Percentiles rank a stretch among this genome's conserved stretches.
Conservation (phyloP, 2,329 filamentous ascomycete species). For the Geoglossum cookeanum region DNA sequence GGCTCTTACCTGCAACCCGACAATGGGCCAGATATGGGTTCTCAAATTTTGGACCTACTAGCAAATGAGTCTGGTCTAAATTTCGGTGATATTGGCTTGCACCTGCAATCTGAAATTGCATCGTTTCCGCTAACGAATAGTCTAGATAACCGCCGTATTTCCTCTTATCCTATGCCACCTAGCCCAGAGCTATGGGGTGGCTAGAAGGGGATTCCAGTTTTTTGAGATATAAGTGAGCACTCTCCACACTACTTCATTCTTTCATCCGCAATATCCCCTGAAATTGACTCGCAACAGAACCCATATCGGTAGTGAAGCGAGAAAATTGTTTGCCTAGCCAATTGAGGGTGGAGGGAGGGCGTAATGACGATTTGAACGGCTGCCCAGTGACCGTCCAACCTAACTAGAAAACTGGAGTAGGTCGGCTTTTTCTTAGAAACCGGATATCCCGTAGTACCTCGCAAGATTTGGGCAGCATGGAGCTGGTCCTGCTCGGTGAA, state of each 20-base stretch:
- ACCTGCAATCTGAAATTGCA: too few relatives aligned
- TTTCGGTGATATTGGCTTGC: too few relatives aligned
- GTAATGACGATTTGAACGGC: background rate
- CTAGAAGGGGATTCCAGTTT: too few relatives aligned
- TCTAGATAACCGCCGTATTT: too few relatives aligned
- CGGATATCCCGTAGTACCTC: background rate
- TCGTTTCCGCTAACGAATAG: too few relatives aligned
- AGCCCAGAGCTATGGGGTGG: too few relatives aligned
- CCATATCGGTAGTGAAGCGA: background rate
- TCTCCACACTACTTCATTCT: background rate
- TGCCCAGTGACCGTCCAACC: background rate
- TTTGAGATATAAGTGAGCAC: too few relatives aligned
- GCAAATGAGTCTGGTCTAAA: too few relatives aligned
- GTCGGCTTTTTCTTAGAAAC: background rate
- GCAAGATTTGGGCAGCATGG: background rate
- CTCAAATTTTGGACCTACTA: too few relatives aligned
- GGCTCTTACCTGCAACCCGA: too few relatives aligned
- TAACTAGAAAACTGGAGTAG: background rate
- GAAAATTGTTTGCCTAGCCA: background rate
- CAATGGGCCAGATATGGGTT: too few relatives aligned
- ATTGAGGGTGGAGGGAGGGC: background rate
- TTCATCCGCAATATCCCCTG: background rate
- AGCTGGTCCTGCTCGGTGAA: background rate
- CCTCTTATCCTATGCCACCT: too few relatives aligned
- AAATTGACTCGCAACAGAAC: background rate